Conservation (phyloP, 73 alveolate species). For the Uronychia binucleata region DNA sequence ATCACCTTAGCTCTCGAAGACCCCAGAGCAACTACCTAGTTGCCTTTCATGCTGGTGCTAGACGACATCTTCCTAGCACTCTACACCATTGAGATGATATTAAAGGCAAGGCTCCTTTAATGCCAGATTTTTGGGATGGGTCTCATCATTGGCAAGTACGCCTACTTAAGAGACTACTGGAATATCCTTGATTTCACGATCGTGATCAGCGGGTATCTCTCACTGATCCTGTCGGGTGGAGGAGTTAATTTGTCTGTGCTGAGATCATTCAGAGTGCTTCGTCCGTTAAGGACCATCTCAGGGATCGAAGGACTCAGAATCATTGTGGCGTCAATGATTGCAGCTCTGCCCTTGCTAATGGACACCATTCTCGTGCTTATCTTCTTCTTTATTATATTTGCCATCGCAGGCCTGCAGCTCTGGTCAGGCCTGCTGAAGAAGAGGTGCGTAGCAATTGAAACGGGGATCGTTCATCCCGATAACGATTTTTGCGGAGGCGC, state of each 20-base stretch:
- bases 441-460: constrained; percentile 71
- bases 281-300: constrained; percentile 95
- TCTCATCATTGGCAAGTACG: constrained; percentile 1
- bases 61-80: constrained; percentile 25
- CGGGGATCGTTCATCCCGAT: constrained; percentile 35
- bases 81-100: constrained; percentile 48
- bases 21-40: constrained; percentile 19
- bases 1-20: constrained; percentile 27
- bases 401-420: constrained; percentile 89
- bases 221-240: constrained; percentile 36
- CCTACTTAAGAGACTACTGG: constrained; percentile 81
- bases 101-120: no score
- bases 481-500: constrained; percentile 47
- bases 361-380: constrained; percentile 81
- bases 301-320: constrained; percentile 87
- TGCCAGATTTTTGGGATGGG: constrained; percentile 40
- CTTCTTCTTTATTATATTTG: constrained; percentile 85
- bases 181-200: constrained; percentile 73
- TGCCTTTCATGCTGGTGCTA: background rate
- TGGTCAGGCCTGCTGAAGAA: constrained; percentile 83
- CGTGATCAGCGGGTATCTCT: constrained; percentile 64
- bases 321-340: constrained; percentile 81
- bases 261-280: constrained; percentile 90
- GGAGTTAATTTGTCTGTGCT: constrained; percentile 76
- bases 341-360: constrained; percentile 81